Conservation (phyloP, 192 early-diverging fungal genomes). For the Obelidium mucronatum region DNA sequence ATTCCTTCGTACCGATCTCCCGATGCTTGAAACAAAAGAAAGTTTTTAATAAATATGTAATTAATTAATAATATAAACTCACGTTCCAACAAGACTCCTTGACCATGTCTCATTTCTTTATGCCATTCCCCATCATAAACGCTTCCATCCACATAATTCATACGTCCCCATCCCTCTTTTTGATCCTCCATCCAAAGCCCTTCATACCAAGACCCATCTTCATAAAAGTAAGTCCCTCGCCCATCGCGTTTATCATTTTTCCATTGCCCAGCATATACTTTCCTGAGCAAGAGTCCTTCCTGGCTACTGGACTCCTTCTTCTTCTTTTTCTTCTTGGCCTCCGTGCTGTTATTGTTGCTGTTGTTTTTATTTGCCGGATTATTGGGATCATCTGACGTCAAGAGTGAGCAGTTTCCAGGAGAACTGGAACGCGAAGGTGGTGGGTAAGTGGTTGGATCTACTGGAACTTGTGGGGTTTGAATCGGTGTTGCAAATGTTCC, state of each 20-base stretch:
- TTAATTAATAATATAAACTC: slow-evolving; percentile 15
- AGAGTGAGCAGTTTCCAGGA: slow-evolving; percentile 27
- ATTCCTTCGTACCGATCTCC: slow-evolving; percentile 69
- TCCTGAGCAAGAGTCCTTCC: slow-evolving; percentile 44
- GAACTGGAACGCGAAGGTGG: background rate
- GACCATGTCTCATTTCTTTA: slow-evolving; percentile 61
- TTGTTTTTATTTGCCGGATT: too few species aligned
- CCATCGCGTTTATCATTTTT: slow-evolving; percentile 56
- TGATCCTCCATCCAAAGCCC: slow-evolving; percentile 61
- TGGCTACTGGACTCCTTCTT: background rate
- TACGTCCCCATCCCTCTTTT: slow-evolving; percentile 64
- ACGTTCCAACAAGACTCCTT: slow-evolving; percentile 61
- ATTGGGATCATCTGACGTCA: too few species aligned
- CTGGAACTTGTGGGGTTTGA: background rate
- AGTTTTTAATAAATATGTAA: background rate
- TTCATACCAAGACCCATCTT: slow-evolving; percentile 61
- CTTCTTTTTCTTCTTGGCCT: background rate
- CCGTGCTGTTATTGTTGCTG: slow-evolving; percentile 21
- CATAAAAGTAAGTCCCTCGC: slow-evolving; percentile 61
- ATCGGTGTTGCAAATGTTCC: slow-evolving; percentile 63
- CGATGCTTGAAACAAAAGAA: slow-evolving; percentile 46
- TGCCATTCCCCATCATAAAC: slow-evolving; percentile 72
- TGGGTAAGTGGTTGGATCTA: background rate
- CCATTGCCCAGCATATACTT: slow-evolving; percentile 67
- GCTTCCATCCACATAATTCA: slow-evolving; percentile 55